Evolutionary conservation across 139 green algal species (phyloP).

Genomic region (Coccomyxa sp.): DNA sequence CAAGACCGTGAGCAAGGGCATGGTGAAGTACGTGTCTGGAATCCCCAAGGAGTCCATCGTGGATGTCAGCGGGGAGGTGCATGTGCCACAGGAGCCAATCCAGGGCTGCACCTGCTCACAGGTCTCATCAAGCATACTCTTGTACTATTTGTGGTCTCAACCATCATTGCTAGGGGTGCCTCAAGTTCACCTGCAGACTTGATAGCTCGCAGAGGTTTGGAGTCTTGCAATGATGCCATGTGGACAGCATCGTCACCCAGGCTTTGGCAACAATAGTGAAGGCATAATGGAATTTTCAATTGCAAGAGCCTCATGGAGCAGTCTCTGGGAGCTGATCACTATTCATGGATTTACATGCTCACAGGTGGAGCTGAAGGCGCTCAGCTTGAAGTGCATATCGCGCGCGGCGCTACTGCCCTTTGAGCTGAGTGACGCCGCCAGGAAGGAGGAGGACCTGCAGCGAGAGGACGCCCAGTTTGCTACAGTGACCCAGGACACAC

Average conservation of each 20-base stretch:
- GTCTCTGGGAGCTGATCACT: no score
- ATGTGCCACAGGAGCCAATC: conserved; percentile 52
- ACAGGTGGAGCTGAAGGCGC: conserved; percentile 82
- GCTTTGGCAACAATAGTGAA: no score
- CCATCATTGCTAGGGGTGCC: no score
- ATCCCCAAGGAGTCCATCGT: conserved; percentile 93
- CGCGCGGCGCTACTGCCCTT: conserved; percentile 76
- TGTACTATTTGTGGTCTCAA: neutral
- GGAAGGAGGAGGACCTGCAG: conserved; percentile 40
- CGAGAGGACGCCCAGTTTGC: conserved; percentile 9
- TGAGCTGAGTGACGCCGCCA: conserved; percentile 73
- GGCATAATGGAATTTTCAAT: no score
- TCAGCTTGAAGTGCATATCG: conserved; percentile 51
- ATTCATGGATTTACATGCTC: no score
- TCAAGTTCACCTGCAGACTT: no score
- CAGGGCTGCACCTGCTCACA: conserved; percentile 78
- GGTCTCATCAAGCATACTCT: conserved; percentile 28
- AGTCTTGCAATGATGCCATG: no score
- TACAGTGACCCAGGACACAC: conserved; percentile 64
- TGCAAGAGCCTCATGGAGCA: no score
- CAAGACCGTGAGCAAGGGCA: conserved; percentile 78
- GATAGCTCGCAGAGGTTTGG: no score
- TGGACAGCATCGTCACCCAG: no score
- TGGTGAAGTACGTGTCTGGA: conserved; percentile 94
- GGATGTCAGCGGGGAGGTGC: conserved; percentile 77